These are phyloP conservation scores for Eucalyptus urophylla DNA, from an alignment of 345 rosid genomes.

Conservation along the genomic window DNA sequence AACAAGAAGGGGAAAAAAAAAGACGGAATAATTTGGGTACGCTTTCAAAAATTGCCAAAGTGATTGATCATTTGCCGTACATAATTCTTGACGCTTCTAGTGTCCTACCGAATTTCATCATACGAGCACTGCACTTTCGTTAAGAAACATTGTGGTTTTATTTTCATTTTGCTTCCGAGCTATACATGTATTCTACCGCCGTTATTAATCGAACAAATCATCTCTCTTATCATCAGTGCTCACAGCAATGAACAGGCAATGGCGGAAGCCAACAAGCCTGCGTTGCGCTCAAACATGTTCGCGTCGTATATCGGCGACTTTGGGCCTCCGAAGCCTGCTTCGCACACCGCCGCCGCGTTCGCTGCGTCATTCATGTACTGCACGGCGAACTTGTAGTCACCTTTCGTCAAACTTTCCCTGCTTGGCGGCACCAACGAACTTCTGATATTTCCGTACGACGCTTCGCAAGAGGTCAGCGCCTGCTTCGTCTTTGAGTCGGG, in stretches of 20 bases:
- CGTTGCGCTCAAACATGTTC: background rate
- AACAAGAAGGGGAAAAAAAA: too few species aligned
- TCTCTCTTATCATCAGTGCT: background rate
- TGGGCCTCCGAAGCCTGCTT: background rate
- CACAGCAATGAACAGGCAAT: slow-evolving; percentile 13
- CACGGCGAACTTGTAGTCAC: slow-evolving; percentile 11
- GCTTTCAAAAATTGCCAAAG: too few species aligned
- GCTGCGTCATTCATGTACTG: background rate
- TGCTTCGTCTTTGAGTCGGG: background rate
- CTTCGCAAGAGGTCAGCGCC: background rate
- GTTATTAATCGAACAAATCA: background rate
- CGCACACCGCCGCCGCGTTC: slow-evolving; percentile 1
- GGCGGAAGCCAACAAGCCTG: slow-evolving; percentile 7
- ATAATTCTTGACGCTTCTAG: too few species aligned
- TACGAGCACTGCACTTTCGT: too few species aligned
- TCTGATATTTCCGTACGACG: background rate
- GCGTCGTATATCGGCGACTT: slow-evolving; percentile 9
- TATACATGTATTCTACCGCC: background rate
- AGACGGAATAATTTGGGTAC: too few species aligned
- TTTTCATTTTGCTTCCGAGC: background rate
- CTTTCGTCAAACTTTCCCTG: background rate
- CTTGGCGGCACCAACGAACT: background rate
- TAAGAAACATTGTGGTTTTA: background rate
- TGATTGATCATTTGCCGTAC: too few species aligned
- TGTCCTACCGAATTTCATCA: too few species aligned